Base-by-base conservation (phyloP, 2,329 filamentous ascomycete genomes). In the Diplocarpon mali region DNA sequence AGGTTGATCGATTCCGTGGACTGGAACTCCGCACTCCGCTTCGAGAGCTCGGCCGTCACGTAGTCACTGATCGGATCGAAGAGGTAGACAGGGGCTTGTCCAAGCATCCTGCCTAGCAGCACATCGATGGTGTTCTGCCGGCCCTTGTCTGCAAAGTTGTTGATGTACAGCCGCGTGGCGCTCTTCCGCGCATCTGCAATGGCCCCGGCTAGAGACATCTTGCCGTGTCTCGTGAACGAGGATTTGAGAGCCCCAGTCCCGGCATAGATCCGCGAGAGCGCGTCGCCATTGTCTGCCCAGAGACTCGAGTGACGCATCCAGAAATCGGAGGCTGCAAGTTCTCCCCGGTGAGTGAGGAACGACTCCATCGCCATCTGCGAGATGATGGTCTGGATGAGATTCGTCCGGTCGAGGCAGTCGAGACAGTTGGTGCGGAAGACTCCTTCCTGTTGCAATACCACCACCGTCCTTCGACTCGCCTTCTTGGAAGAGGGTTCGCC, bases 281-380 rank as follows among this genome's bases (percentile, higher is more conserved):
- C 83, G 67, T 98, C 92, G 16, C 92, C 92, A 60, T 95, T 96
- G 64, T 98, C 92, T 29, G 92, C 92, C 92, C 92, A 98, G 1
- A 98, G 72, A 49, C 80, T 92, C 8, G 87, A 89, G 66, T 98
- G 92, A 39, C 86, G 75, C 66, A 86, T 83, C 84, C 89, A 95
- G 57, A 96, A 89, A 59, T 96, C 89, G 0, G 80, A 75, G 9
- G 73, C 72, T 0, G 85, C 81, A 49, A 70, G 72, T 52, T 86
- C 78, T 20, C 73, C 75, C 48, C 82, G 74, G 54, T 94, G 87
- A 12, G 67, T 66, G 3, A 98, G 67, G 56, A 96, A 96, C 0
- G 81, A 71, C 61, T 95, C 87, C 15, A 95, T 71, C 0, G 88
- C 87, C 83, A 95, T 89, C 57, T 88, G 84, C 46, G 89, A 95